phyloP scores from a whole-genome alignment of 345 rosid genomes.

The Acer saccharum region DNA sequence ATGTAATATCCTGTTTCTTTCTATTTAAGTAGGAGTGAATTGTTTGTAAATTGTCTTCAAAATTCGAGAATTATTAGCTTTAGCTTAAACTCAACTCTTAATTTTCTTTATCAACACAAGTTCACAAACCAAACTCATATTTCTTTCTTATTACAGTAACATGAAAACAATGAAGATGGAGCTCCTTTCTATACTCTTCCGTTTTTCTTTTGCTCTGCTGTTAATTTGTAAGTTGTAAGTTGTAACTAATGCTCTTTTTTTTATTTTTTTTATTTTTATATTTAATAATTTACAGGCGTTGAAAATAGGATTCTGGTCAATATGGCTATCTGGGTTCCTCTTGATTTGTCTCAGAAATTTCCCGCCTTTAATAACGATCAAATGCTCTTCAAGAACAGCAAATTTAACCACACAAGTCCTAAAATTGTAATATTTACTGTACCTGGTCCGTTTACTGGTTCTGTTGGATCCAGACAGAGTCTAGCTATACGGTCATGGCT shows the following conservation, averaged over 20 bases:
- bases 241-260: conserved; percentile 5
- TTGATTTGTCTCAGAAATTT: conserved; percentile 64
- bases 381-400: conserved; percentile 12
- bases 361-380: conserved; percentile 38
- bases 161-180: conserved; percentile 28
- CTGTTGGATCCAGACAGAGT: conserved; percentile 48
- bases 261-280: not conserved
- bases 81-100: not conserved
- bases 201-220: not conserved
- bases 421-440: conserved; percentile 68
- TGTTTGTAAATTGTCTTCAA: no score
- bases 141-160: conserved; percentile 14
- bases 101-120: not conserved
- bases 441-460: conserved; percentile 42
- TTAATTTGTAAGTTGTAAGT: no score
- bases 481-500: conserved; percentile 80
- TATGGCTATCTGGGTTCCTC: conserved; percentile 77
- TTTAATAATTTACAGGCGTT: conserved; percentile 38
- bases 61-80: no score
- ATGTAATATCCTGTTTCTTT: no score
- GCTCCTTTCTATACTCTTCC: conserved; percentile 28
- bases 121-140: not conserved
- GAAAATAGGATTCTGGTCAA: conserved; percentile 55
- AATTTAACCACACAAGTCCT: conserved; percentile 30
- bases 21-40: no score